phyloP scores from a whole-genome alignment of 1,284 basidiomycete genomes.

The Cryptococcus wingfieldii region DNA sequence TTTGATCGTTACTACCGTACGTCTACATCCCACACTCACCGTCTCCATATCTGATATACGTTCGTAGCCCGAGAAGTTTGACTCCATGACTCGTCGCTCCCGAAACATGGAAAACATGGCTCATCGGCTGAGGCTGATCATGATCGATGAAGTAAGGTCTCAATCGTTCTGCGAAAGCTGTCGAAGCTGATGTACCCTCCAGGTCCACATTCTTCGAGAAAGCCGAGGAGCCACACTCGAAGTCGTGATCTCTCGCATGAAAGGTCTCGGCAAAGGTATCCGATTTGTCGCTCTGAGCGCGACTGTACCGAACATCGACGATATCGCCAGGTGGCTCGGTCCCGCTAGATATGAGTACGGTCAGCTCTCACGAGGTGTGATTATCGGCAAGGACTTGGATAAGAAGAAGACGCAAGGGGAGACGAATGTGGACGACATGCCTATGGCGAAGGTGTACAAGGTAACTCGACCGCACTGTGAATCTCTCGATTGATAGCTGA shows the following conservation, averaged over 20 bases:
- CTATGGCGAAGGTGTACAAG: slow-evolving; percentile 66
- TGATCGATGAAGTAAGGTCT: slow-evolving; percentile 77
- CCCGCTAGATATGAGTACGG: slow-evolving; percentile 13
- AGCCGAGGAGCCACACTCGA: slow-evolving; percentile 84
- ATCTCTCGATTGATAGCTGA: slow-evolving; percentile 1
- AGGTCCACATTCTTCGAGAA: slow-evolving; percentile 92
- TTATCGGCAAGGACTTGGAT: slow-evolving; percentile 15
- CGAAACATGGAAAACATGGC: slow-evolving; percentile 53
- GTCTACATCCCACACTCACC: slow-evolving; percentile 8
- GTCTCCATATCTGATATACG: neutral
- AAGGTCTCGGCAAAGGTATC: slow-evolving; percentile 57
- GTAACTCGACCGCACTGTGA: slow-evolving; percentile 49
- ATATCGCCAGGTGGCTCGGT: slow-evolving; percentile 88
- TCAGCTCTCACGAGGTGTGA: slow-evolving; percentile 7
- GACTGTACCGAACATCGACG: slow-evolving; percentile 81
- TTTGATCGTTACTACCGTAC: slow-evolving; percentile 77
- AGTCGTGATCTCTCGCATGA: slow-evolving; percentile 88
- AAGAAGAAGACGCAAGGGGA: neutral
- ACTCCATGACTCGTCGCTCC: slow-evolving; percentile 71
- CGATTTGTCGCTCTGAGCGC: slow-evolving; percentile 88
- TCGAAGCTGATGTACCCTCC: slow-evolving; percentile 3
- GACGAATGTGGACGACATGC: slow-evolving; percentile 24
- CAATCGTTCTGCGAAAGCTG: neutral
- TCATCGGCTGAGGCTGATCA: slow-evolving; percentile 55
- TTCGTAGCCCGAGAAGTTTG: slow-evolving; percentile 85